Evolutionary conservation across 2,329 filamentous ascomycete species (phyloP).

Genomic region (Penicillium rolfsii): DNA sequence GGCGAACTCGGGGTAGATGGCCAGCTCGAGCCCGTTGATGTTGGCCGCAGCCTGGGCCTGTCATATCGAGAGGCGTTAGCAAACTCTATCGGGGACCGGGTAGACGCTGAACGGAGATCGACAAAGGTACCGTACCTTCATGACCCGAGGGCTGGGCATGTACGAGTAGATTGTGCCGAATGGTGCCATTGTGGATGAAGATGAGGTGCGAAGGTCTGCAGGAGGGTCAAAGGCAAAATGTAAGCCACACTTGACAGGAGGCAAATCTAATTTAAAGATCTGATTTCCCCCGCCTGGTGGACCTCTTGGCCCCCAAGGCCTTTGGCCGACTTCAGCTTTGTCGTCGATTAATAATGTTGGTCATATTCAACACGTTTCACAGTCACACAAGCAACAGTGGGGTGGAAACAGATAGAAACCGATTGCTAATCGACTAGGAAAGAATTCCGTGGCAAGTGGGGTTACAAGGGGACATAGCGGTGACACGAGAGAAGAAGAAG

Average conservation of each 20-base stretch:
- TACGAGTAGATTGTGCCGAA: constrained; percentile 31
- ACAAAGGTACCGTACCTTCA: constrained; percentile 22
- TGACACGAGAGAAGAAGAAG: background rate
- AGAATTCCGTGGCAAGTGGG: constrained; percentile 1
- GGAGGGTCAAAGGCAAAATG: background rate
- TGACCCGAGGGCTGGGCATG: constrained; percentile 27
- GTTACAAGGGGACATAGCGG: background rate
- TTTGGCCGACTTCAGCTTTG: background rate
- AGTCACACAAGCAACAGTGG: background rate
- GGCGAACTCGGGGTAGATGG: constrained; percentile 42
- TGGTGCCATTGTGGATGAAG: constrained; percentile 27
- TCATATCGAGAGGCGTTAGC: constrained; percentile 1
- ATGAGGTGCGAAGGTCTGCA: constrained; percentile 13
- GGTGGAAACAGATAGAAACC: constrained; percentile 20
- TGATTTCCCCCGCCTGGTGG: background rate
- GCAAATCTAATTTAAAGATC: background rate
- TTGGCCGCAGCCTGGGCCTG: constrained; percentile 38
- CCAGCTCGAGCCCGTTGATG: constrained; percentile 42
- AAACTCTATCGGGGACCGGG: background rate
- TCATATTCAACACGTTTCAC: background rate
- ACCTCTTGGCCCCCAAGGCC: background rate
- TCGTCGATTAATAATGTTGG: constrained; percentile 8
- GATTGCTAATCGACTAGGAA: constrained; percentile 18
- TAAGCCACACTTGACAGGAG: background rate
- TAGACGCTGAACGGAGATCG: background rate